phyloP scores from a whole-genome alignment of 805 yeast genomes.

The Brettanomyces anomalus region DNA sequence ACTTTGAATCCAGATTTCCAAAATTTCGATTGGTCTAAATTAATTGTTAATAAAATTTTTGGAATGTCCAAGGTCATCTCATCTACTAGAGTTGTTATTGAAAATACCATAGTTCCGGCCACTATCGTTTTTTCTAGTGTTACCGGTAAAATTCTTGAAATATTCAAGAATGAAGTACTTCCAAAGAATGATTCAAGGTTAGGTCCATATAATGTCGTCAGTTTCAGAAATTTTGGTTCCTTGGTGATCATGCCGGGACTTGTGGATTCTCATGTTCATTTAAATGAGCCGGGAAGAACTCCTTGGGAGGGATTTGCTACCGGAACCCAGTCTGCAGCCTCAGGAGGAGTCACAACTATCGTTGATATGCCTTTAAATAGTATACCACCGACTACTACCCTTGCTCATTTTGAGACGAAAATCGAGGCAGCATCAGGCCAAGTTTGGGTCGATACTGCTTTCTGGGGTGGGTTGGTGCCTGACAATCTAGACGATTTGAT shows the following conservation, averaged over 20 bases:
- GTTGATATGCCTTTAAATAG: slow-evolving; percentile 96
- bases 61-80: slow-evolving; percentile 54
- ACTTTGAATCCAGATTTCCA: too few relatives aligned
- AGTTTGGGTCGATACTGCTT: slow-evolving; percentile 88
- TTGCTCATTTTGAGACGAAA: slow-evolving; percentile 66
- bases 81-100: slow-evolving; percentile 48
- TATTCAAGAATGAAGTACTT: slow-evolving; percentile 31
- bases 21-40: too few relatives aligned
- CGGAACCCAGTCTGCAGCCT: slow-evolving; percentile 89
- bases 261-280: slow-evolving; percentile 89
- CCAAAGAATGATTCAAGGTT: slow-evolving; percentile 32
- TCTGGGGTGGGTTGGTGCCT: slow-evolving; percentile 96
- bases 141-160: slow-evolving; percentile 50
- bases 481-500: slow-evolving; percentile 57
- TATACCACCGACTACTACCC: slow-evolving; percentile 88
- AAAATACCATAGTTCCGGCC: slow-evolving; percentile 41
- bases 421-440: slow-evolving; percentile 71
- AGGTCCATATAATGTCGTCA: slow-evolving; percentile 29
- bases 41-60: too few relatives aligned
- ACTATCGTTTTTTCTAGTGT: slow-evolving; percentile 52
- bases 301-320: slow-evolving; percentile 99
- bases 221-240: slow-evolving; percentile 52
- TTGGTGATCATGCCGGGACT: slow-evolving; percentile 75
- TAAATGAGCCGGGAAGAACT: slow-evolving; percentile 96
- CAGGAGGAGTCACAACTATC: slow-evolving; percentile 95